Base-by-base conservation (phyloP, 179 eudicot genomes). In the Spergularia azorica region DNA sequence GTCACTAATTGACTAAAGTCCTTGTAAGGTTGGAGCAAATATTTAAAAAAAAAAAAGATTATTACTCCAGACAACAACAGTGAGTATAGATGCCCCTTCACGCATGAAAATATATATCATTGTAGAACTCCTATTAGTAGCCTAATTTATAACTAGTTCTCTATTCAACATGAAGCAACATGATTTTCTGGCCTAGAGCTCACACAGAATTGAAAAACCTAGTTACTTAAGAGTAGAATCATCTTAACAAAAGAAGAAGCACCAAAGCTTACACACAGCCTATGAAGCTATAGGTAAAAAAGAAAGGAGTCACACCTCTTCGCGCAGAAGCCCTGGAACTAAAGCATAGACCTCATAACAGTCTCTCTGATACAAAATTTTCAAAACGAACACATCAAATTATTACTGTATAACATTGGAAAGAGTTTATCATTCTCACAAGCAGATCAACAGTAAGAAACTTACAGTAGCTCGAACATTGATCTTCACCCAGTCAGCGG, bases 401-500 rank as follows among this genome's bases (percentile, higher is more conserved):
- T 20, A 73, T 61, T 21, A 75, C 63, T 75, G 32, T 61, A 32
- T 54, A 50, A 73, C n/a, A 62, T 41, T 16, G 48, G 14, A 36
- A 20, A 41, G 36, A 48, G 63, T 14, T 39, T 15, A 59, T 63
- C 32, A 48, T 26, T 41, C 3, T 20, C 14, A 41, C 21, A 50
- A 39, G 17, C 9, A 63, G 17, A 63, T 6, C 14, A 36, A 51
- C 43, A 57, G 36, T 50, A 52, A 61, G 73, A 48, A 79, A 76
- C 90, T 78, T 83, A 93, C 97, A 81, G 85, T 83, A 81, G 80
- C 92, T 14, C 84, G 91, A 41, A 93, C 97, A 73, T 86, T 93
- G 64, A 93, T 88, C 91, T 93, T 93, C 85, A 93, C 96, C 96
- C 96, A 93, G 73, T 91, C 96, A 88, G 97, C 94, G 73, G 97